Evolutionary conservation across 192 early-diverging fungal species (phyloP), one percentile per base, ranked within the genome.

Genomic region (Backusella tarrabulga): DNA sequence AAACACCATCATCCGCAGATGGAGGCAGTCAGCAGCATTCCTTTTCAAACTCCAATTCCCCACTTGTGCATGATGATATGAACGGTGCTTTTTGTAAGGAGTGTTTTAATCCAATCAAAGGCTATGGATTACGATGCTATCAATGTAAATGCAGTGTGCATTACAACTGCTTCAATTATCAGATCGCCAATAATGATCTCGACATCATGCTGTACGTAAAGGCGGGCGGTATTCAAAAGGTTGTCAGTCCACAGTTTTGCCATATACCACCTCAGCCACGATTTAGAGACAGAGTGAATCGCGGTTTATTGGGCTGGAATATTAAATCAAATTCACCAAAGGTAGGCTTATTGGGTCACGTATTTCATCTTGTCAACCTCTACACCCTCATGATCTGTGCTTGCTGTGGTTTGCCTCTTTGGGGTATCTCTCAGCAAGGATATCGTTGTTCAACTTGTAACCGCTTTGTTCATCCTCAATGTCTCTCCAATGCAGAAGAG

Each of bases 381-480:
- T 90, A 85, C 54, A 87, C 89, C 17, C 77, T 88, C 9, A 79
- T 84, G 38, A 81, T 90, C 0, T 90, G 89, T 71, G 73, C 78
- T 2, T 80, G 80, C 38, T 90, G 89, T 66, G 79, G 77, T 11
- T 35, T 81, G 26, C 89, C 89, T 8, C 67, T 90, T 15, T 90
- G 89, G 89, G 89, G 89, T 15, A 74, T 87, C 23, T 84, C 80
- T 19, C 75, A 87, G 50, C 89, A 90, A 52, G 87, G 84, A 4
- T 90, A 90, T 63, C 79, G 86, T 9, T 90, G 89, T 73, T 80
- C 74, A 35, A 76, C 67, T 17, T 90, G 89, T 68, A 79, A 78
- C 44, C 83, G 85, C 17, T 82, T 90, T 73, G 74, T 85, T 67
- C 89, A 90, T 74, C 38, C 72, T 17, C 60, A 78, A 17, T 90